phyloP scores from a whole-genome alignment of 345 rosid genomes.

The Salix brachista region DNA sequence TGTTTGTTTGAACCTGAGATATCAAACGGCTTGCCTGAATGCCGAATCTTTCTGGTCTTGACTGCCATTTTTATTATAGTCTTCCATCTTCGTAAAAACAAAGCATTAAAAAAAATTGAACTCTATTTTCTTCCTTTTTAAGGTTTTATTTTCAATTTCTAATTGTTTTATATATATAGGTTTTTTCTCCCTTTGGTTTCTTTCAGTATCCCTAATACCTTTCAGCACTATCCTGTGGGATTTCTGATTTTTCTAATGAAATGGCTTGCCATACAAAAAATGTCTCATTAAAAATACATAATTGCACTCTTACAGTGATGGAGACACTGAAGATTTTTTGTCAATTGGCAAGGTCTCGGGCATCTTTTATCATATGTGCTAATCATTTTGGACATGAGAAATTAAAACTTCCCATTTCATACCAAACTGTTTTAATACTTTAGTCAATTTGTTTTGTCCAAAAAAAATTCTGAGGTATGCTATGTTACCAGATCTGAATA shows the following conservation, averaged over 20 bases:
- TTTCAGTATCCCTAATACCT: too few species aligned
- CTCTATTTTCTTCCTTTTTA: background rate
- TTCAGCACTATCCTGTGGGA: background rate
- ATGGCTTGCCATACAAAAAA: background rate
- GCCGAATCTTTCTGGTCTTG: background rate
- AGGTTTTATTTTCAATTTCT: background rate
- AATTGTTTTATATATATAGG: background rate
- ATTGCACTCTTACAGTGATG: background rate
- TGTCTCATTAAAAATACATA: background rate
- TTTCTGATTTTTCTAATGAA: background rate
- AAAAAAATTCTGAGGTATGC: too few species aligned
- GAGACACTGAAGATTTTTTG: background rate
- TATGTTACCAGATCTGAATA: too few species aligned
- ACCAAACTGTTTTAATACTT: too few species aligned
- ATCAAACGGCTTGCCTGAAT: too few species aligned
- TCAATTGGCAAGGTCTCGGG: constrained; percentile 1
- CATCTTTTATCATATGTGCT: constrained; percentile 5
- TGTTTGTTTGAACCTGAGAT: background rate
- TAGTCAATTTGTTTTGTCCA: too few species aligned
- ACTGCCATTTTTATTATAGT: background rate
- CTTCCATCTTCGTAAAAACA: background rate
- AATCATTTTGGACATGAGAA: background rate
- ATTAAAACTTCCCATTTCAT: too few species aligned
- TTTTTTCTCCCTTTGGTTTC: background rate
- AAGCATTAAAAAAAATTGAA: background rate